phyloP scores from a whole-genome alignment of 371 early-diverging fungal genomes.

The Synchytrium microbalum region DNA sequence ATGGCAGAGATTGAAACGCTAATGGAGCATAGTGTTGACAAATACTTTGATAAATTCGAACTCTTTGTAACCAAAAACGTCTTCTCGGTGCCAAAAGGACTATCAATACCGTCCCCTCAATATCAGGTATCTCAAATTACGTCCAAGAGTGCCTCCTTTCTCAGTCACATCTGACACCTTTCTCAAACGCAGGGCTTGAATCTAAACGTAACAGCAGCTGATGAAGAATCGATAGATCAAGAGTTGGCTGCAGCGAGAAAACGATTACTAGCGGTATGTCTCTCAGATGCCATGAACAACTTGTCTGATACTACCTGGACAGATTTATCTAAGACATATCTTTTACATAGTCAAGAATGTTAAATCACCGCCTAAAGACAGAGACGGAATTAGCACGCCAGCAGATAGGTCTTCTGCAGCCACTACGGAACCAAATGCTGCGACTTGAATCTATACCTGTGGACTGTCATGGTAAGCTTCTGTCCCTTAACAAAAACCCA shows the following conservation, averaged over 20 bases:
- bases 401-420: no score
- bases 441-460: no score
- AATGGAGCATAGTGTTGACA: constrained; percentile 62
- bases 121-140: constrained; percentile 44
- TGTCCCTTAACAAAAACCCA: no score
- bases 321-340: no score
- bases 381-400: no score
- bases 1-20: constrained; percentile 58
- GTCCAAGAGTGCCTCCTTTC: neutral
- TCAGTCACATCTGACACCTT: constrained; percentile 11
- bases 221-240: constrained; percentile 43
- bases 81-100: constrained; percentile 59
- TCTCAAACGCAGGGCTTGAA: constrained; percentile 23
- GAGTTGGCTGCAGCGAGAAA: constrained; percentile 38
- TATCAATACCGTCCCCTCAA: constrained; percentile 40
- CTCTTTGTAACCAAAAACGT: constrained; percentile 59
- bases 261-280: constrained; percentile 37
- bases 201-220: constrained; percentile 29
- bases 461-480: no score
- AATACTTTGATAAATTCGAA: constrained; percentile 67
- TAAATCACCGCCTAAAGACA: no score
- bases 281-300: no score
- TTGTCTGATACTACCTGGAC: no score
- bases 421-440: no score
- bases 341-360: no score